Percentiles rank a stretch among this genome's conserved stretches.
These are phyloP conservation scores for Raphanus hybrid DNA, from an alignment of 441 rosid genomes.

Conservation along the genomic window DNA sequence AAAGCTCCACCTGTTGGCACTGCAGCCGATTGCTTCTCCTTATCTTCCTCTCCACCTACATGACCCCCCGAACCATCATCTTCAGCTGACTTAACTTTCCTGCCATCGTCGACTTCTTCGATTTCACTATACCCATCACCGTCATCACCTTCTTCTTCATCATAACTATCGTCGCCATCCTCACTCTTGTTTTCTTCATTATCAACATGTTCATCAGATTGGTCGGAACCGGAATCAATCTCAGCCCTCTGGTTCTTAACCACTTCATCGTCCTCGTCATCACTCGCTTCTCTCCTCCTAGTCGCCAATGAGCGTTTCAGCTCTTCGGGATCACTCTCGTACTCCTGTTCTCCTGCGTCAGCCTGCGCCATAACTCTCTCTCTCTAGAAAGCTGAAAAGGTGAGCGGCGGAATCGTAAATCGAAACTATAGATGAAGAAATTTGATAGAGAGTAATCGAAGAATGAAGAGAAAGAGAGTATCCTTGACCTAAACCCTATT, in stretches of 20 bases:
- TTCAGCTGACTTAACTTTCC: neutral
- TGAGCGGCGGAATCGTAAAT: neutral
- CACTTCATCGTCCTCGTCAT: constrained; percentile 58
- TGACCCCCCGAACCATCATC: constrained; percentile 39
- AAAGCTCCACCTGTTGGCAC: constrained; percentile 98
- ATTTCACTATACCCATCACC: constrained; percentile 34
- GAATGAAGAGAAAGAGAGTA: neutral
- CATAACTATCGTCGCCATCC: constrained; percentile 44
- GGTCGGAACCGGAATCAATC: constrained; percentile 71
- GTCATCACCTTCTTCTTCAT: constrained; percentile 48
- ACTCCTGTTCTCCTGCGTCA: constrained; percentile 67
- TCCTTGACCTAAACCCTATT: constrained; percentile 30
- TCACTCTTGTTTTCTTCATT: constrained; percentile 61
- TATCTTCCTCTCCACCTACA: constrained; percentile 59
- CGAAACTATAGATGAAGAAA: constrained; percentile 21
- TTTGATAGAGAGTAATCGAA: neutral
- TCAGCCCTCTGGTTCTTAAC: constrained; percentile 49
- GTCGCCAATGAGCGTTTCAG: constrained; percentile 60
- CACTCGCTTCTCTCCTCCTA: constrained; percentile 90
- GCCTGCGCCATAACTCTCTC: constrained; percentile 49
- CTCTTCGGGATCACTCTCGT: constrained; percentile 97
- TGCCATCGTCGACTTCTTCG: constrained; percentile 19
- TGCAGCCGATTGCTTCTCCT: constrained; percentile 76
- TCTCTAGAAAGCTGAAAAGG: constrained; percentile 15
- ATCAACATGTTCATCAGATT: constrained; percentile 68